Evolutionary conservation across 805 yeast species (phyloP).

Genomic region (Pichia kluyveri): DNA sequence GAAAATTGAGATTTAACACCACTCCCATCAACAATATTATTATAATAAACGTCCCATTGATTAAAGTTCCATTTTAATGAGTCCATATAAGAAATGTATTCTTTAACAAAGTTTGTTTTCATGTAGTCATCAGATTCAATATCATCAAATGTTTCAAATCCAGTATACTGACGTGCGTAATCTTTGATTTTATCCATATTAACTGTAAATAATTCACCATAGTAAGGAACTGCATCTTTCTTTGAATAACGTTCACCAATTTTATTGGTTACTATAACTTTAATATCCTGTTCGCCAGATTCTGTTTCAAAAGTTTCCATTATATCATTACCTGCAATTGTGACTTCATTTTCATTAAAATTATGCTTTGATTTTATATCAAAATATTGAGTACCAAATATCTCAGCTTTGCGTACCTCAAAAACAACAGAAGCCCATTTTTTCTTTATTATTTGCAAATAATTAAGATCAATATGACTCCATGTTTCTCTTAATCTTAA

Average conservation of each 20-base stretch:
- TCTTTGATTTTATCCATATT: conserved; percentile 8
- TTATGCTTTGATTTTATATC: neutral
- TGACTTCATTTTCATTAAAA: neutral
- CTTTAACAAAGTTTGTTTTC: conserved; percentile 27
- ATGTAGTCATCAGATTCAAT: neutral
- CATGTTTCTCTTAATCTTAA: conserved; percentile 67
- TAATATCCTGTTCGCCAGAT: conserved; percentile 16
- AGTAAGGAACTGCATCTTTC: conserved; percentile 75
- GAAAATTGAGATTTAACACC: neutral
- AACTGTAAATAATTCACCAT: conserved; percentile 68
- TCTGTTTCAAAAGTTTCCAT: neutral
- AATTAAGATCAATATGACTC: conserved; percentile 55
- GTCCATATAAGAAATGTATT: conserved; percentile 56
- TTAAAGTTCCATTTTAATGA: conserved; percentile 63
- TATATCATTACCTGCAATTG: neutral
- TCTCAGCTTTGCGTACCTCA: conserved; percentile 61
- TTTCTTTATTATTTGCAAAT: conserved; percentile 51
- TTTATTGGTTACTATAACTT: conserved; percentile 81
- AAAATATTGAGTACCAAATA: conserved; percentile 28
- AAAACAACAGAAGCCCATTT: conserved; percentile 93
- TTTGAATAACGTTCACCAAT: conserved; percentile 71
- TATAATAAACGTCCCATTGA: conserved; percentile 74
- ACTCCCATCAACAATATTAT: conserved; percentile 12
- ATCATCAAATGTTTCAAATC: conserved; percentile 13
- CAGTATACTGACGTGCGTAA: neutral